phyloP scores from a whole-genome alignment of 495 filamentous ascomycete species.

The Bombardia bombarda region DNA sequence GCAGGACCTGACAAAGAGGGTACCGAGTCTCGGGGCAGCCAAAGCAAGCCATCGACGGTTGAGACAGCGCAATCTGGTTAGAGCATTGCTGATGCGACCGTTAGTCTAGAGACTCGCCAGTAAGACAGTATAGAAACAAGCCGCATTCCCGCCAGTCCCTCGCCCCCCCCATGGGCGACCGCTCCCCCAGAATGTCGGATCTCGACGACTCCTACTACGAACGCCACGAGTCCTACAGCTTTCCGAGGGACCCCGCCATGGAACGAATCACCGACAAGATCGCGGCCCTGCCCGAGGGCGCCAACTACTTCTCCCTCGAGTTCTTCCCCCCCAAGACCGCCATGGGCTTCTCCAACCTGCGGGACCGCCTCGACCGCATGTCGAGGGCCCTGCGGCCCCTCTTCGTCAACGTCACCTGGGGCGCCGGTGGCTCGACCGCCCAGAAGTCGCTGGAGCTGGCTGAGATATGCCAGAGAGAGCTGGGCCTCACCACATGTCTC shows the following conservation, averaged over 20 bases:
- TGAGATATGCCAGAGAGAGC: slow-evolving; percentile 86
- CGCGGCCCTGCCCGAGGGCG: slow-evolving; percentile 72
- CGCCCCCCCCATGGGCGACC: no score
- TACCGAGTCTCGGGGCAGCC: no score
- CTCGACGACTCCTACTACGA: no score
- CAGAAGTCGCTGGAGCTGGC: slow-evolving; percentile 87
- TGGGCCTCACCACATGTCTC: slow-evolving; percentile 88
- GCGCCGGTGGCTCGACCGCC: slow-evolving; percentile 87
- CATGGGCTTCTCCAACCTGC: slow-evolving; percentile 90
- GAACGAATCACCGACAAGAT: slow-evolving; percentile 97
- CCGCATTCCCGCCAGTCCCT: no score
- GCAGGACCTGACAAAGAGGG: no score
- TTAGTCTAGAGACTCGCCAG: no score
- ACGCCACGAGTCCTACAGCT: no score
- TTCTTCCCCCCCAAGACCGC: slow-evolving; percentile 97
- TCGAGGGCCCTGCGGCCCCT: slow-evolving; percentile 78
- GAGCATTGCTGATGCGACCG: no score
- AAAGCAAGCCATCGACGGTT: no score
- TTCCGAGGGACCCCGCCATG: slow-evolving; percentile 41
- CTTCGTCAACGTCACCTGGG: slow-evolving; percentile 98
- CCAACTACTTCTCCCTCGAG: slow-evolving; percentile 90
- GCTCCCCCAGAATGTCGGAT: slow-evolving; percentile 9
- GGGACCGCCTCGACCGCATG: slow-evolving; percentile 92
- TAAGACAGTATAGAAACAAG: no score
- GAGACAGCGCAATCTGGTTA: no score